Percentiles rank a stretch among this genome's conserved stretches.
These are phyloP conservation scores for Solanum pinnatisectum DNA, from an alignment of 257 asterid genomes.

Conservation along the genomic window DNA sequence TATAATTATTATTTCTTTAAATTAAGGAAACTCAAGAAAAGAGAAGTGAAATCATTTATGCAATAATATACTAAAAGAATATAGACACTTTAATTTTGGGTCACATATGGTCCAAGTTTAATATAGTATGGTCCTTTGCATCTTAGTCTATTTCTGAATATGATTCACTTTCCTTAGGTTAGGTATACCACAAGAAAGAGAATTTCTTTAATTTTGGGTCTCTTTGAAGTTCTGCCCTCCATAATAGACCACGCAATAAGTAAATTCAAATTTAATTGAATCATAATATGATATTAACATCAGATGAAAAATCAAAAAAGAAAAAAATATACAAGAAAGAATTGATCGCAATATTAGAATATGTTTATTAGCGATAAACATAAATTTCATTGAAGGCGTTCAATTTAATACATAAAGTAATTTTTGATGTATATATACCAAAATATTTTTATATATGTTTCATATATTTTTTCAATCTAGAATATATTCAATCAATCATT, in stretches of 20 bases:
- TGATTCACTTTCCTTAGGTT: background rate
- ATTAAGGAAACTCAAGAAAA: background rate
- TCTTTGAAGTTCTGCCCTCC: background rate
- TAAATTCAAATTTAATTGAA: background rate
- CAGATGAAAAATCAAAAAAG: accelerated
- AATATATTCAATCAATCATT: background rate
- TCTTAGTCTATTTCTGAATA: background rate
- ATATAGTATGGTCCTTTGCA: background rate
- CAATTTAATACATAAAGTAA: too few species aligned
- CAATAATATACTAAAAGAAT: background rate
- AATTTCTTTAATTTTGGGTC: too few species aligned
- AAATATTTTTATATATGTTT: too few species aligned
- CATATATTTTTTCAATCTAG: background rate
- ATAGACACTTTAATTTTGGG: background rate
- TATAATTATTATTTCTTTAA: too few species aligned
- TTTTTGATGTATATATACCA: background rate
- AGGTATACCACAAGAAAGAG: background rate
- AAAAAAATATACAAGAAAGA: background rate
- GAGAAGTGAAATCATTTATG: background rate
- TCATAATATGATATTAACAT: background rate
- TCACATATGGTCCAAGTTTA: background rate
- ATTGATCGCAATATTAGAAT: background rate
- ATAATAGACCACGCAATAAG: background rate
- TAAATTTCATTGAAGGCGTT: background rate
- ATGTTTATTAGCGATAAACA: background rate